Conservation (phyloP, 73 alveolate species). For the Paramecium pentaurelia region DNA sequence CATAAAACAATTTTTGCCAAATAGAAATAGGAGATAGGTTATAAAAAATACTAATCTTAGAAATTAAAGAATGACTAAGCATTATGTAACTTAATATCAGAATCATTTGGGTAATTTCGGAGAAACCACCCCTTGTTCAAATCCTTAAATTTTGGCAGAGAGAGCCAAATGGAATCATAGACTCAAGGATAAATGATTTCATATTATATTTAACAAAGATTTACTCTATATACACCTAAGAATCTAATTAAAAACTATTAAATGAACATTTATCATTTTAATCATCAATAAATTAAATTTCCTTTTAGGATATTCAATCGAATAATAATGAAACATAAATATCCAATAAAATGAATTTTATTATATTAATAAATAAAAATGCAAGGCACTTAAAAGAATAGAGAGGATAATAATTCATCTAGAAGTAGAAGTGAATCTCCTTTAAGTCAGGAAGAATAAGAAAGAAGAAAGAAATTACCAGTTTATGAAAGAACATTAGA, state of each 20-base stretch:
- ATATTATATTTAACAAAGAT: neutral
- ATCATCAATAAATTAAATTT: neutral
- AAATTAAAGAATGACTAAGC: neutral
- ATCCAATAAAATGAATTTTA: neutral
- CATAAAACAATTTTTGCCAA: neutral
- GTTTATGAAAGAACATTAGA: slow-evolving; percentile 21
- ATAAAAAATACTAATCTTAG: neutral
- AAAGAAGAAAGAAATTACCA: neutral
- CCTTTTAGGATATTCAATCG: neutral
- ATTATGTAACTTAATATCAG: neutral
- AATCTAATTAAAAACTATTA: neutral
- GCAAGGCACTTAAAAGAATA: neutral
- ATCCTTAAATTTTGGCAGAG: neutral
- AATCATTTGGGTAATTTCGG: slow-evolving; percentile 45
- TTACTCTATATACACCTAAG: neutral
- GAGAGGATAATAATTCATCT: neutral
- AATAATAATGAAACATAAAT: neutral
- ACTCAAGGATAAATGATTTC: neutral
- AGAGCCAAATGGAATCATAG: slow-evolving; percentile 44
- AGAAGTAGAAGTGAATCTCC: neutral
- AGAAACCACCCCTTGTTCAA: slow-evolving; percentile 19
- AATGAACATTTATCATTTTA: no score
- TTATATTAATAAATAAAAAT: neutral
- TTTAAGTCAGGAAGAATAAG: neutral
- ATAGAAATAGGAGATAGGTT: slow-evolving; percentile 52